A percentile compares a stretch with the other conserved stretches of the same genome.
Conservation (phyloP, 2,329 filamentous ascomycete genomes). For the Phialocephala sp. region DNA sequence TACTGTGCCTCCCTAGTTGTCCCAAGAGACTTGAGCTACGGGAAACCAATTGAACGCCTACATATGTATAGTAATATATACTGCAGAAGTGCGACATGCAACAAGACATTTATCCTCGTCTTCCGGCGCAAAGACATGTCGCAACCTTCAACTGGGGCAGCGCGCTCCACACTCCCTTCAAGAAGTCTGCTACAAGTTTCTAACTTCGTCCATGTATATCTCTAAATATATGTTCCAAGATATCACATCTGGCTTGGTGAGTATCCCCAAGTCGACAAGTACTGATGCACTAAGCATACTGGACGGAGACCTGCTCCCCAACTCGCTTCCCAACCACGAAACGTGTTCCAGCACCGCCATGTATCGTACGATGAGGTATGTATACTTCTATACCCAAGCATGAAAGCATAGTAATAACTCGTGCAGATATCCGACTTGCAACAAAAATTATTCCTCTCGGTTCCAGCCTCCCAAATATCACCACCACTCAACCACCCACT, state of each 20-base stretch:
- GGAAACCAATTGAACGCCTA: not conserved
- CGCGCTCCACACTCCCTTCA: not conserved
- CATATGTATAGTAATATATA: not conserved
- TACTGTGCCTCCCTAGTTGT: not conserved
- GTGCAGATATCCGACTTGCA: not conserved
- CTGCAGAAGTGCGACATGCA: constrained; percentile 9
- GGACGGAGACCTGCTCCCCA: not conserved
- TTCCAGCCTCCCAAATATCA: constrained; percentile 1
- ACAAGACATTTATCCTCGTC: constrained; percentile 10
- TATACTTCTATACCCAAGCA: not conserved
- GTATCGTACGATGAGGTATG: not conserved
- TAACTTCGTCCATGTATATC: no score
- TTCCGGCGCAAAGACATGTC: not conserved
- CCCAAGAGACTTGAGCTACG: not conserved
- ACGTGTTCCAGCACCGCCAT: not conserved
- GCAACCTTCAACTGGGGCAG: not conserved
- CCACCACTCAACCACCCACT: not conserved
- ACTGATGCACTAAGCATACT: not conserved
- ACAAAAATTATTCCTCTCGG: not conserved
- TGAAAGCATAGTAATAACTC: not conserved
- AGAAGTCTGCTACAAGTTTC: not conserved
- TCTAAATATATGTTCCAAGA: no score
- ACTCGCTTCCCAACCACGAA: not conserved
- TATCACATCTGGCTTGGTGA: no score
- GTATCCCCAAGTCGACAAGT: not conserved